Evolutionary conservation across 257 asterid species (phyloP).

Genomic region (Forsythia viridissima): DNA sequence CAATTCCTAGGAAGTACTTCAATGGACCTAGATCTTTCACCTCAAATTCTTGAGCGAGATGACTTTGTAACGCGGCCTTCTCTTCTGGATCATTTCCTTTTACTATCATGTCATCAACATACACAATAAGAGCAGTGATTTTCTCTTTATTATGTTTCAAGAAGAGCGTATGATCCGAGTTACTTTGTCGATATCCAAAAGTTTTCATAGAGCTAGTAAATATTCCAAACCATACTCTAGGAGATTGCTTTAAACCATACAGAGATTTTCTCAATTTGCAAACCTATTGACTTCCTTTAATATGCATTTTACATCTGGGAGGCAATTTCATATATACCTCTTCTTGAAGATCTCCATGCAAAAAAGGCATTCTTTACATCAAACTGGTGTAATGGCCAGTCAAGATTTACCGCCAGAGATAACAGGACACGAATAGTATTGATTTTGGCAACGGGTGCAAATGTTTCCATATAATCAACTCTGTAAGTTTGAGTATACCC

Average conservation of each 20-base stretch:
- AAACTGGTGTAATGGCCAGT: no score
- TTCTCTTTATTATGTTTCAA: not conserved
- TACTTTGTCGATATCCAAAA: not conserved
- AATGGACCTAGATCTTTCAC: not conserved
- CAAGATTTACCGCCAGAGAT: no score
- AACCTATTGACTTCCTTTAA: not conserved
- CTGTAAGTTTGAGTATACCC: slow-evolving; percentile 10
- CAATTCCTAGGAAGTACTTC: not conserved
- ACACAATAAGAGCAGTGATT: not conserved
- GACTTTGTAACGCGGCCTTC: not conserved
- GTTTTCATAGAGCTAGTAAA: not conserved
- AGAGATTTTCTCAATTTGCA: not conserved
- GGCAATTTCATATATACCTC: no score
- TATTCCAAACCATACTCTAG: not conserved
- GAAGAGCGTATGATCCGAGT: not conserved
- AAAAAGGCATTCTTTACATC: no score
- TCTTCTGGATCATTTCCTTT: not conserved
- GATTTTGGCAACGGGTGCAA: not conserved
- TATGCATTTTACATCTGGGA: no score
- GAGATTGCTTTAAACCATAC: not conserved
- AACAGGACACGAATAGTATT: no score
- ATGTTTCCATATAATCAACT: not conserved
- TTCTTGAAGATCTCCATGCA: no score
- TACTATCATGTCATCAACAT: not conserved
- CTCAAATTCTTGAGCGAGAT: not conserved